Base-by-base conservation (phyloP, 1,139 yeast genomes). In the Lodderomyces pseudojiufengensis region DNA sequence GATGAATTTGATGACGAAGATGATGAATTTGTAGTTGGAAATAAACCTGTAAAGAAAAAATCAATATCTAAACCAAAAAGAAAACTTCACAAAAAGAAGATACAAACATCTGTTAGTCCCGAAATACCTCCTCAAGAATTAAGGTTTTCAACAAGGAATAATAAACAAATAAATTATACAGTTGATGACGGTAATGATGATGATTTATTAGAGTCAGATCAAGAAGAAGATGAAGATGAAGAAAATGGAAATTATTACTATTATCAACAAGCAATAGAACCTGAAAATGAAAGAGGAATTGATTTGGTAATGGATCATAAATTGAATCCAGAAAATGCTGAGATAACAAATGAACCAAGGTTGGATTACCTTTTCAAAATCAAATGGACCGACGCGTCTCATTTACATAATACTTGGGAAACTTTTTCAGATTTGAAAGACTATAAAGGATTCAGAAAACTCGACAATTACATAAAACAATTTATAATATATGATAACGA, bases 401-500 rank as follows among this genome's bases (percentile, higher is more conserved):
- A 94, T 63, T 70, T 92, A 45, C 99, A 92, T 62, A 92, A 92
- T 55, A 83, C 96, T 1, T 94, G 97, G 97, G 96, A 90, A 56
- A 58, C 77, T 1, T 90, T 84, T 59, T 63, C 67, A 8, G 67
- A 69, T 5, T 62, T 90, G 35, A 72, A 71, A 42, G 63, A 61
- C 16, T 62, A 62, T 46, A 80, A 84, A 55, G 98, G 99, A 32
- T 70, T 76, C 49, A 86, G 95, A 57, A 80, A 84, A 50, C 76
- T 92, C 22, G 97, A 92, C 47, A 94, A 94, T 61, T 94, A 90
- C 57, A 83, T 88, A 56, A 84, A 83, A 51, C 87, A 83, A 51
- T 79, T 66, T 53, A 80, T 92, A 40, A 61, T 83, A 11, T 65
- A 75, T 41, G 97, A 90, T 52, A 76, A 76, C 48, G 85, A 84